Percentiles rank a stretch among this genome's conserved stretches.
Evolutionary conservation across 768 basidiomycete genomes (phyloP).

Genomic region (Hemileccinum rubropunctum): DNA sequence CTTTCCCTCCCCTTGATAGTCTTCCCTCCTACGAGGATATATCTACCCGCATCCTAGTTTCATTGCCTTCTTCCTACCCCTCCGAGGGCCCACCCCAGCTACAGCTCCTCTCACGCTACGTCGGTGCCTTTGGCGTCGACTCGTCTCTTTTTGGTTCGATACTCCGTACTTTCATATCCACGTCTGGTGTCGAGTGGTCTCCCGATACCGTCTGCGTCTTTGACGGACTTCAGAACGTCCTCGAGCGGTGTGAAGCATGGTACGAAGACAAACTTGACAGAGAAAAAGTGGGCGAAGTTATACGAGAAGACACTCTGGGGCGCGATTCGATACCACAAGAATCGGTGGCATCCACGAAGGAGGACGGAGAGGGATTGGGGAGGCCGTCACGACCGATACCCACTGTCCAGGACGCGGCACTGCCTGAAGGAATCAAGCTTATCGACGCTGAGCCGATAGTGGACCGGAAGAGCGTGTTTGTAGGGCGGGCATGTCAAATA

Average conservation of each 20-base stretch:
- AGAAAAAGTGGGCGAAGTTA: constrained; percentile 52
- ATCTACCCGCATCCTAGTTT: constrained; percentile 54
- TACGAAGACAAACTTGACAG: constrained; percentile 61
- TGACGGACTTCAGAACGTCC: constrained; percentile 76
- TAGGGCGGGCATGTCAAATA: constrained; percentile 82
- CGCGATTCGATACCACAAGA: constrained; percentile 14
- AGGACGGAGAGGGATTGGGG: constrained; percentile 5
- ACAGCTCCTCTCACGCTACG: constrained; percentile 80
- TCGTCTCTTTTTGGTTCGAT: constrained; percentile 72
- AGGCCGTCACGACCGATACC: not conserved
- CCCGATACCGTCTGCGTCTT: constrained; percentile 78
- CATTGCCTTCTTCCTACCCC: constrained; percentile 63
- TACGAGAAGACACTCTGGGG: constrained; percentile 50
- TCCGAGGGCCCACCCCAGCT: constrained; percentile 69
- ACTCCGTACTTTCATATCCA: constrained; percentile 77
- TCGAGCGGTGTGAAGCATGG: constrained; percentile 68
- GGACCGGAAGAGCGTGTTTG: constrained; percentile 83
- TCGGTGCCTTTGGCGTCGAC: constrained; percentile 77
- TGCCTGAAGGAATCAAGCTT: constrained; percentile 66
- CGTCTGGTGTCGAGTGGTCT: constrained; percentile 73
- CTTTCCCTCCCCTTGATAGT: constrained; percentile 28
- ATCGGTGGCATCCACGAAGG: not conserved
- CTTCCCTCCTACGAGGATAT: constrained; percentile 53
- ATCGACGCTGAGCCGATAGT: constrained; percentile 74
- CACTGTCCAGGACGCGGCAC: constrained; percentile 15